Evolutionary conservation across 2,329 filamentous ascomycete genomes (phyloP).

Genomic region (Alternaria incomplexa): DNA sequence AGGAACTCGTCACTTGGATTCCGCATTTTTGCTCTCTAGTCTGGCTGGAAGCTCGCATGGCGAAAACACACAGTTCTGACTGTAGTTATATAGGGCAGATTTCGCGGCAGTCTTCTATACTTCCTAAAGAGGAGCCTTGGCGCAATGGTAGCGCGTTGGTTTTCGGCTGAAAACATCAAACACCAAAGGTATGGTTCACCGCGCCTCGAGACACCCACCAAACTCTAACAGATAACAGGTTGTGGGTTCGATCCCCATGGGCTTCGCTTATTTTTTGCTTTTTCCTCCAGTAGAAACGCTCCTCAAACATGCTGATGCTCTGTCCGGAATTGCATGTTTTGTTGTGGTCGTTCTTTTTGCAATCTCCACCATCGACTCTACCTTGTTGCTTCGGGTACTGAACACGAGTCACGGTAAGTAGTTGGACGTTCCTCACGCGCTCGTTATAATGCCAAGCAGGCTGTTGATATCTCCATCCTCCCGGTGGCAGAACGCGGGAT

Average conservation of each 20-base stretch:
- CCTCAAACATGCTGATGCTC: background rate
- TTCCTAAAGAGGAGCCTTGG: constrained; percentile 25
- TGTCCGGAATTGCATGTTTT: background rate
- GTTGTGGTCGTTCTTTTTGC: background rate
- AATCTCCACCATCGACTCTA: background rate
- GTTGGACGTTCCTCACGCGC: background rate
- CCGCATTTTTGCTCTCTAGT: background rate
- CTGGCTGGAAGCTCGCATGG: background rate
- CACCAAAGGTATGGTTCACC: constrained; percentile 23
- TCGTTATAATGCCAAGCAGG: background rate
- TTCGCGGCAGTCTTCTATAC: constrained; percentile 7
- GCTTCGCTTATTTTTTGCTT: constrained; percentile 18
- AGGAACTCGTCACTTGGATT: background rate
- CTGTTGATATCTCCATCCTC: background rate
- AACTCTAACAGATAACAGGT: background rate
- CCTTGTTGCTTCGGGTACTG: background rate
- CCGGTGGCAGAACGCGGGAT: background rate
- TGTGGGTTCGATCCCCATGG: constrained; percentile 14
- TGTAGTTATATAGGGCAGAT: background rate
- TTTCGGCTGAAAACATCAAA: constrained; percentile 24
- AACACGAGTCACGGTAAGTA: background rate
- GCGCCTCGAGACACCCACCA: background rate
- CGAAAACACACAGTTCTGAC: background rate
- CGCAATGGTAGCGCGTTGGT: constrained; percentile 37
- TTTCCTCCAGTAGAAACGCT: background rate